Conservation (phyloP, 495 filamentous ascomycete species). For the Elaphomyces granulatus region DNA sequence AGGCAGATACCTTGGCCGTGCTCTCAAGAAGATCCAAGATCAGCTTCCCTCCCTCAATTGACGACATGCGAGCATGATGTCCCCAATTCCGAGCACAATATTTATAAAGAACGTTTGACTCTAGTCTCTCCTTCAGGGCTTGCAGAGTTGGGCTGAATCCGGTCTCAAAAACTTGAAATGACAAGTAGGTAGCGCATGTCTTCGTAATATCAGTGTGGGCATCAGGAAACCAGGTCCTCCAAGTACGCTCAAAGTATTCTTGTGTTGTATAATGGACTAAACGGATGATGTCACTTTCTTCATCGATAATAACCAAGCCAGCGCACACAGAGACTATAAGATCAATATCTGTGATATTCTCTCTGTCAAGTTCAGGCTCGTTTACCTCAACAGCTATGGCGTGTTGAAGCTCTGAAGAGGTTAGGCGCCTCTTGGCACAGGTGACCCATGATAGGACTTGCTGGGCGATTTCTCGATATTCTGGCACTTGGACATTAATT, state of each 20-base stretch:
- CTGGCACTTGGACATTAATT: conserved; percentile 20
- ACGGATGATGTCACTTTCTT: conserved; percentile 17
- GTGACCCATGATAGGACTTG: conserved; percentile 18
- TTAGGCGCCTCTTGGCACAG: conserved; percentile 26
- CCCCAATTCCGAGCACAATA: conserved; percentile 36
- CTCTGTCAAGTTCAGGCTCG: conserved; percentile 10
- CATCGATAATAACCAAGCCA: conserved; percentile 3
- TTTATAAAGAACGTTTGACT: conserved; percentile 19
- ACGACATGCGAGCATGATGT: conserved; percentile 9
- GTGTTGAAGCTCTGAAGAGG: conserved; percentile 17
- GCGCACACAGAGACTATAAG: conserved; percentile 3
- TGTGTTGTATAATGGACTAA: conserved; percentile 19
- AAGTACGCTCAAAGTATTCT: conserved; percentile 18
- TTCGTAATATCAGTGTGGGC: conserved; percentile 15
- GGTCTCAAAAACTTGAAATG: conserved; percentile 10
- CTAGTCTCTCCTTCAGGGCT: conserved; percentile 3
- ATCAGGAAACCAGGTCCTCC: conserved; percentile 12
- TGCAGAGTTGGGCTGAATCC: conserved; percentile 5
- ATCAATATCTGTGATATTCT: conserved; percentile 12
- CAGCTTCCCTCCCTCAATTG: neutral
- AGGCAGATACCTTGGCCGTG: conserved; percentile 4
- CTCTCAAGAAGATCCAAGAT: conserved; percentile 6
- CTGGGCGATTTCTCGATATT: conserved; percentile 14
- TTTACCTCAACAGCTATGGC: conserved; percentile 20
- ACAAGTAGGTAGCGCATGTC: conserved; percentile 17